Percentiles rank a stretch among this genome's conserved stretches.
Evolutionary conservation across 1,139 yeast genomes (phyloP).

Genomic region (Pichia sp.): DNA sequence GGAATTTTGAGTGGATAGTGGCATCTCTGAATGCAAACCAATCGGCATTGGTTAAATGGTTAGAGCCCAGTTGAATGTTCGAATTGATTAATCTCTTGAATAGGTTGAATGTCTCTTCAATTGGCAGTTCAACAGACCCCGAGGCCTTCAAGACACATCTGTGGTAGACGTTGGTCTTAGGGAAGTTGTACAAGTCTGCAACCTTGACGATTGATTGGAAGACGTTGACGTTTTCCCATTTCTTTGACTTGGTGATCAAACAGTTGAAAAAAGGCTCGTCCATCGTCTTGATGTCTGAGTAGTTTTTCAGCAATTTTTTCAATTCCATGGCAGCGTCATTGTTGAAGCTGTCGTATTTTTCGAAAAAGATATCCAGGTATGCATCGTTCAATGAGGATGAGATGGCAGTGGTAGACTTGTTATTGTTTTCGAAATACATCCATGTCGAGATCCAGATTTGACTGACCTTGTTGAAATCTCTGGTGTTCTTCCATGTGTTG

Average conservation of each 20-base stretch:
- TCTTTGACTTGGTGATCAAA: slow-evolving; percentile 58
- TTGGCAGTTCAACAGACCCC: slow-evolving; percentile 55
- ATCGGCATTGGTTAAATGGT: slow-evolving; percentile 72
- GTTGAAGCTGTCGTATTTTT: slow-evolving; percentile 51
- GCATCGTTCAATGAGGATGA: slow-evolving; percentile 66
- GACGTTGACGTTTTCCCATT: slow-evolving; percentile 65
- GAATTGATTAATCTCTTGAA: slow-evolving; percentile 56
- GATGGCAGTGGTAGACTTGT: slow-evolving; percentile 58
- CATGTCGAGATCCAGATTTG: slow-evolving; percentile 65
- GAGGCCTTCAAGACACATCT: slow-evolving; percentile 74
- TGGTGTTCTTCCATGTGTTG: slow-evolving; percentile 55
- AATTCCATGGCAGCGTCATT: slow-evolving; percentile 55
- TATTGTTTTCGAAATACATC: slow-evolving; percentile 45
- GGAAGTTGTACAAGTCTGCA: slow-evolving; percentile 56
- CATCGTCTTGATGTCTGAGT: slow-evolving; percentile 53
- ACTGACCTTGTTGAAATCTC: slow-evolving; percentile 54
- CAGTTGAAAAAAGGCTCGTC: slow-evolving; percentile 82
- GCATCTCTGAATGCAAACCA: slow-evolving; percentile 86
- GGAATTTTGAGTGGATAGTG: slow-evolving; percentile 46
- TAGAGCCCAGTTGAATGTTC: slow-evolving; percentile 50
- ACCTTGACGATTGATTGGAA: slow-evolving; percentile 62
- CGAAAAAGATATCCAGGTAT: slow-evolving; percentile 66
- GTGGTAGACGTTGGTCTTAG: slow-evolving; percentile 65
- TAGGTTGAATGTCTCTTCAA: slow-evolving; percentile 49
- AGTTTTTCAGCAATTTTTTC: slow-evolving; percentile 53